Base-by-base conservation (phyloP, 2,329 filamentous ascomycete species). In the Acrocalymma vagum region DNA sequence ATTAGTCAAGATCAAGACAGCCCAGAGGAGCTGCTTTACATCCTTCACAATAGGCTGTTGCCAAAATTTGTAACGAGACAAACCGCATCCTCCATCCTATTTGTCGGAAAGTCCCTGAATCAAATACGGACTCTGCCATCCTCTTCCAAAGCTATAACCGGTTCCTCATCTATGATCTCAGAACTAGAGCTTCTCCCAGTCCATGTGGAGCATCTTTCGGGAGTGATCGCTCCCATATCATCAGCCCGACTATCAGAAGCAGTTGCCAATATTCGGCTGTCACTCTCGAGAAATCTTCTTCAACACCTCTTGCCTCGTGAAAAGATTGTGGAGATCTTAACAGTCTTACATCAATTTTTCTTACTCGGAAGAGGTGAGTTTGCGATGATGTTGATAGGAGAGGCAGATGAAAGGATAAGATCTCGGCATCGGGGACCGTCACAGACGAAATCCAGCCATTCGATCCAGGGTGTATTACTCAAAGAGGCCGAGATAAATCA, bases 361-460 rank as follows among this genome's bases (percentile, higher is more conserved):
- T 79, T 99, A 3, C 78, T 99, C 0, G 87, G 88, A 1, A 82
- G 90, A 22, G 93, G 93, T 36, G 94, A 97, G 66, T 99, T 99
- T 66, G 90, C 92, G 14, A 85, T 94, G 71, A 86, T 88, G 0
- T 72, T 99, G 17, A 90, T 95, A 1, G 82, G 86, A 23, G 89
- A 96, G 71, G 90, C 93, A 1, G 90, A 96, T 54, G 83, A 87
- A 38, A 87, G 85, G 54, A 80, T 94, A 16, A 80, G 83, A n/a
- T 85, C 82, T 51, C 84, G 90, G 33, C 89, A 88, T 78, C 83
- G 54, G 26, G 50, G 48, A 8, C 33, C 53, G 9, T 80, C 68
- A 78, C 48, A 58, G 8, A 49, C 31, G 9, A 63, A 62, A 38
- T 53, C 66, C 2, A 54, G 66, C 20, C 82, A 84, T 44, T 76